Conservation (phyloP, 1,284 basidiomycete species). For the Cutaneotrichosporon sp. region DNA sequence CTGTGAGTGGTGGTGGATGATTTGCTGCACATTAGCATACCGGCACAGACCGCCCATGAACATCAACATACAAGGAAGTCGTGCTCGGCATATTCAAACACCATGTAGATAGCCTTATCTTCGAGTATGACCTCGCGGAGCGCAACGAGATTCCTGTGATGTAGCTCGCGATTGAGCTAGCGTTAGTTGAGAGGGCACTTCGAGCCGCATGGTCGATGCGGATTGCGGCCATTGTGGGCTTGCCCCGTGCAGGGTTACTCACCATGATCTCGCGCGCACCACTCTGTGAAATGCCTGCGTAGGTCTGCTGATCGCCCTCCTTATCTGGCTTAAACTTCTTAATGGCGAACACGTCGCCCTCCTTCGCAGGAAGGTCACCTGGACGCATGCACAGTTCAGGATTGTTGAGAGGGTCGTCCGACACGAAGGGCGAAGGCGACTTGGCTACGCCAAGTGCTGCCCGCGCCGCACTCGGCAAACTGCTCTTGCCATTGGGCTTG, state of each 20-base stretch:
- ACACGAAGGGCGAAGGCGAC: conserved; percentile 8
- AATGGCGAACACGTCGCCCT: conserved; percentile 75
- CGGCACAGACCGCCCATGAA: not conserved
- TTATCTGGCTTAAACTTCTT: conserved; percentile 99
- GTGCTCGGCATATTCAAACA: conserved; percentile 98
- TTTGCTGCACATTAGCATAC: conserved; percentile 61
- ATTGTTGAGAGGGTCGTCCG: conserved; percentile 33
- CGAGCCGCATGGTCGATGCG: too few species aligned
- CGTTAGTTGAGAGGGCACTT: conserved; percentile 6
- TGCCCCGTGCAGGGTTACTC: conserved; percentile 41
- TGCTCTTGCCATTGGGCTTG: conserved; percentile 19
- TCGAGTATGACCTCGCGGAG: conserved; percentile 93
- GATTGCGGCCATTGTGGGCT: too few species aligned
- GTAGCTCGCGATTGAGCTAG: conserved; percentile 87
- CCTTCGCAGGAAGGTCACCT: conserved; percentile 56
- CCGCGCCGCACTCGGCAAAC: conserved; percentile 27
- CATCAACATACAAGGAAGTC: conserved; percentile 71
- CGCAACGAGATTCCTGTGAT: conserved; percentile 86
- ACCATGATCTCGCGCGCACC: conserved; percentile 94
- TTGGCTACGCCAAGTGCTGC: conserved; percentile 25
- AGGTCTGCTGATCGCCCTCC: conserved; percentile 85
- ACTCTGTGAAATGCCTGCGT: conserved; percentile 96
- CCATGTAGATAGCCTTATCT: conserved; percentile 98
- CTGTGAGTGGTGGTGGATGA: conserved; percentile 95
- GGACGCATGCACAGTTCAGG: conserved; percentile 52